Evolutionary conservation across 1,139 yeast species (phyloP).

Genomic region (Scheffersomyces cryptocercus): DNA sequence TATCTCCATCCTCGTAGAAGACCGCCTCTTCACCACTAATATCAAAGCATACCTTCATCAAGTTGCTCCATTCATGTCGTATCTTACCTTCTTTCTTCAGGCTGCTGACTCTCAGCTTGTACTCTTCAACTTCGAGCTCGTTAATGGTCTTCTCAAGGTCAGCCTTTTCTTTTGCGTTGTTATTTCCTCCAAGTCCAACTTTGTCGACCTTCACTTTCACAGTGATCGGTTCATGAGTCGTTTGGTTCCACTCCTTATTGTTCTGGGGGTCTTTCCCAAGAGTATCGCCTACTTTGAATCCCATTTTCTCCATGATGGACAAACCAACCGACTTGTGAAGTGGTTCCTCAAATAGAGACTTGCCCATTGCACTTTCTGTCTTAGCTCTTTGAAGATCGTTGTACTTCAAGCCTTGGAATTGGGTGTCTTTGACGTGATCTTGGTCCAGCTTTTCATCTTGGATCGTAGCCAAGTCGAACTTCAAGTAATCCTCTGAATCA

Average conservation of each 20-base stretch:
- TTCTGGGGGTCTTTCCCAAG: constrained; percentile 30
- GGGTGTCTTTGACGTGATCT: no score
- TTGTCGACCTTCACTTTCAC: constrained; percentile 11
- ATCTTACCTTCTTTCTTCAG: constrained; percentile 2
- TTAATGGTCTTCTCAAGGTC: not conserved
- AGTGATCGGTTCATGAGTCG: constrained; percentile 8
- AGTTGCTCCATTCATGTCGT: constrained; percentile 7
- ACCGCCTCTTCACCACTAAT: constrained; percentile 26
- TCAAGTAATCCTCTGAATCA: no score
- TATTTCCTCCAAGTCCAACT: constrained; percentile 11
- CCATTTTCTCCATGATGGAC: constrained; percentile 58
- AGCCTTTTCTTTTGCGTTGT: not conserved
- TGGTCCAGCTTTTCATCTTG: no score
- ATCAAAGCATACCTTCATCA: constrained; percentile 27
- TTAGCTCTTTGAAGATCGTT: not conserved
- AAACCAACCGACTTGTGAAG: constrained; percentile 40
- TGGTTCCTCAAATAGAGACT: constrained; percentile 8
- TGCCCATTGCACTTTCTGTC: constrained; percentile 4
- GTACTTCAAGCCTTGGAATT: constrained; percentile 1
- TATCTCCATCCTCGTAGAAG: constrained; percentile 9
- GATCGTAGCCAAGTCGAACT: no score
- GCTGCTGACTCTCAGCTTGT: constrained; percentile 2
- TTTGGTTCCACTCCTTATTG: not conserved
- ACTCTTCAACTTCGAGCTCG: constrained; percentile 1
- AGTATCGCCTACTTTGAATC: constrained; percentile 47